phyloP scores from a whole-genome alignment of 768 basidiomycete genomes.

The Boletus fagicola region DNA sequence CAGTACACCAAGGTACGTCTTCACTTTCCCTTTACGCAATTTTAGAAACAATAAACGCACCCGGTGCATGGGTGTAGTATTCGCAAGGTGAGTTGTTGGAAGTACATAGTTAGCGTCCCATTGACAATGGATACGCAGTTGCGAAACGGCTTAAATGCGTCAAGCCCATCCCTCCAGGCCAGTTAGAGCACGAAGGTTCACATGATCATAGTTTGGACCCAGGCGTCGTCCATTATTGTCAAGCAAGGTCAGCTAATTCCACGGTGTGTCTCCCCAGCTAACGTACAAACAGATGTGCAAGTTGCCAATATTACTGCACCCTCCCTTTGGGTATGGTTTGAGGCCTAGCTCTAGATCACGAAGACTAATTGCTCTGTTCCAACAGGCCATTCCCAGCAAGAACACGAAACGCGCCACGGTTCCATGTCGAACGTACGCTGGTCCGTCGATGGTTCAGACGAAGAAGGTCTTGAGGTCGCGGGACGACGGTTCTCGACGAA shows the following conservation, averaged over 20 bases:
- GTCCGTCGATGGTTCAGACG: conserved; percentile 53
- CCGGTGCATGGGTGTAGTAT: conserved; percentile 39
- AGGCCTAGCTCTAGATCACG: background rate
- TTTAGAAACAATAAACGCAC: background rate
- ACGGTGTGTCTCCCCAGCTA: background rate
- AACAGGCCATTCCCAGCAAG: conserved; percentile 53
- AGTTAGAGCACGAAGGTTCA: conserved; percentile 42
- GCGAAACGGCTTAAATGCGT: conserved; percentile 52
- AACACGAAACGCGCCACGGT: conserved; percentile 61
- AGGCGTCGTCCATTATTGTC: conserved; percentile 50
- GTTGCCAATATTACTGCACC: conserved; percentile 59
- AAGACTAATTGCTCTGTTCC: background rate
- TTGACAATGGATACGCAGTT: conserved; percentile 29
- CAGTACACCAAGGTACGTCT: conserved; percentile 56
- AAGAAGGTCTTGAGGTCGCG: conserved; percentile 45
- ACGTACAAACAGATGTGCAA: conserved; percentile 40
- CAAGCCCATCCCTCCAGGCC: conserved; percentile 43
- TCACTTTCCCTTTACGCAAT: background rate
- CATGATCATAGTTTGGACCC: conserved; percentile 49
- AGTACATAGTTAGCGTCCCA: background rate
- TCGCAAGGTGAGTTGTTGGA: conserved; percentile 42
- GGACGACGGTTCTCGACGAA: conserved; percentile 51
- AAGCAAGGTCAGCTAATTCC: conserved; percentile 37
- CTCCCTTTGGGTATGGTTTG: conserved; percentile 44
- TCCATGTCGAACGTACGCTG: conserved; percentile 58